Evolutionary conservation across 768 basidiomycete species (phyloP), one percentile per base, ranked within the genome.

Genomic region (Suillus decipiens): DNA sequence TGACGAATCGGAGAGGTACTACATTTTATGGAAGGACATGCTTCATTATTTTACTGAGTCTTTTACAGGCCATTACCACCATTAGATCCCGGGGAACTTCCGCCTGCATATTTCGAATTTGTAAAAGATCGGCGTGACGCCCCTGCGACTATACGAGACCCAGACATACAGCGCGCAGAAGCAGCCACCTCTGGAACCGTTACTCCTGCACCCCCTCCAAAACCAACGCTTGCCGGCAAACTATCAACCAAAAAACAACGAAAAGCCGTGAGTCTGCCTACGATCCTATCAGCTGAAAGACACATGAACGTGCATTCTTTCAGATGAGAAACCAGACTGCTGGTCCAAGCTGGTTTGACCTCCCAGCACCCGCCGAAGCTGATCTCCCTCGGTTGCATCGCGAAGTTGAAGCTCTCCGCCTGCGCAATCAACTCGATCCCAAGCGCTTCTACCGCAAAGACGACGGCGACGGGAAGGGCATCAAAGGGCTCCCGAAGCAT

Each of bases 361-460:
- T 96, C 61, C 92, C 94, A 22, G 89, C 90, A 19, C 93, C 94
- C 24, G 75, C 85, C 15, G 90, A 91, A 68, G 86, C 89, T 14
- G 92, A 95, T 64, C 79, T 93, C 17, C 91, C 93, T 41, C 83
- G 86, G 42, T 75, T 95, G 45, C 78, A 94, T 69, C 89, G 90
- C 59, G 94, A 97, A 78, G 89, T 94, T 12, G 92, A 96, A 72
- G 90, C 95, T 0, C 79, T 96, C 61, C 89, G 93, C 36, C 78
- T 97, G 54, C 86, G 89, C 57, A 94, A 94, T 71, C 89, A 93
- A 62, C 83, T 97, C 22, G 95, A 97, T 70, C 94, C 94, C 19
- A 97, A 96, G 73, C 84, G 92, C 24, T 96, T 96, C 77, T 93
- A 95, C 77, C 81, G 87, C 65, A 95, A 92, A 73, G 92, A 95